Percentiles rank a stretch among this genome's conserved stretches.
These are phyloP conservation scores for Circinella minor DNA, from an alignment of 371 early-diverging fungal genomes.

Conservation along the genomic window DNA sequence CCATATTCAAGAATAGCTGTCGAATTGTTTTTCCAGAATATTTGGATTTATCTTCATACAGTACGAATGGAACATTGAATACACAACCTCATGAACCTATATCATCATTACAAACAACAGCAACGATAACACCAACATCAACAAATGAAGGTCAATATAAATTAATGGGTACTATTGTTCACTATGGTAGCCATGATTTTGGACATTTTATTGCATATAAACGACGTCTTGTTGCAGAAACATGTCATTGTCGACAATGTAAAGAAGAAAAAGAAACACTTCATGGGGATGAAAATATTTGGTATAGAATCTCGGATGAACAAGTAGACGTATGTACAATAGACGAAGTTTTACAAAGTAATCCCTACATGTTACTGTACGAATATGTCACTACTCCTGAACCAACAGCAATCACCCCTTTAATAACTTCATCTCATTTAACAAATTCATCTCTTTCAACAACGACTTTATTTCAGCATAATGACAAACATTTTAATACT, in stretches of 20 bases:
- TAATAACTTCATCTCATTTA: background rate
- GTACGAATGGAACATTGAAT: slow-evolving; percentile 56
- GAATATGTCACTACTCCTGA: slow-evolving; percentile 27
- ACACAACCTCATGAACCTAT: slow-evolving; percentile 61
- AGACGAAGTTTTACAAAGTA: slow-evolving; percentile 68
- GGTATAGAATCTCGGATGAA: slow-evolving; percentile 88
- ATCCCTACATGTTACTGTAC: slow-evolving; percentile 92
- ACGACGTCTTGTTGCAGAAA: slow-evolving; percentile 49
- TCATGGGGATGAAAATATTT: slow-evolving; percentile 26
- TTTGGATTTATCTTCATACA: slow-evolving; percentile 67
- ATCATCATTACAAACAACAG: slow-evolving; percentile 32
- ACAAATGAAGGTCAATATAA: slow-evolving; percentile 48
- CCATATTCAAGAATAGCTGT: slow-evolving; percentile 68
- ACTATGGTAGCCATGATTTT: slow-evolving; percentile 83
- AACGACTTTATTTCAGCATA: background rate
- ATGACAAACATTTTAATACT: background rate
- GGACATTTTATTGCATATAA: slow-evolving; percentile 95
- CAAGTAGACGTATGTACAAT: slow-evolving; percentile 73
- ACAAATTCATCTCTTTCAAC: background rate
- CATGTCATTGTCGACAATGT: slow-evolving; percentile 38
- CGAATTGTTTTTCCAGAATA: slow-evolving; percentile 61
- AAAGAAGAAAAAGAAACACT: background rate
- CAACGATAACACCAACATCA: slow-evolving; percentile 3
- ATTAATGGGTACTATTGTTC: slow-evolving; percentile 86
- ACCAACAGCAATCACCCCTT: slow-evolving; percentile 26